Evolutionary conservation across 129 eudicot genomes (phyloP).

Genomic region (Centella asiatica): DNA sequence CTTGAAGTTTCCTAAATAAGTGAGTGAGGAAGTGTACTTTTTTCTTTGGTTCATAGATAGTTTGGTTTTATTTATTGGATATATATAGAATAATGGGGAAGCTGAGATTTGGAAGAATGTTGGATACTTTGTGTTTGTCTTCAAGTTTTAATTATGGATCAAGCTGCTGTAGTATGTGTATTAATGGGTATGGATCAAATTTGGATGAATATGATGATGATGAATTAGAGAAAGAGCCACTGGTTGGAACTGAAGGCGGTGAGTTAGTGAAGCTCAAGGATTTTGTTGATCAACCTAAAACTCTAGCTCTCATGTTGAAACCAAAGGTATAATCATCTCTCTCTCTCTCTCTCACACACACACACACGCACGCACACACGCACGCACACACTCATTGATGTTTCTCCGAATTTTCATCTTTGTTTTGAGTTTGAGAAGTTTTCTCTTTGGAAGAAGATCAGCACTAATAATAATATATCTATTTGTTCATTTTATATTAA

Average conservation of each 20-base stretch:
- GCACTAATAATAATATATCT: no score
- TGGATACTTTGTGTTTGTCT: conserved; percentile 59
- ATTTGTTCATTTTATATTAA: no score
- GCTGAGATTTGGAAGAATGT: conserved; percentile 51
- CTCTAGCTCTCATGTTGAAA: conserved; percentile 75
- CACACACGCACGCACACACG: no score
- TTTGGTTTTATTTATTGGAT: background rate
- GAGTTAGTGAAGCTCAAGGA: conserved; percentile 51
- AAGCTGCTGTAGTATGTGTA: conserved; percentile 66
- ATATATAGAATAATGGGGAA: conserved; percentile 31
- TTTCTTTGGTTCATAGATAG: background rate
- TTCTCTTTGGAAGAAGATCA: no score
- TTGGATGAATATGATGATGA: conserved; percentile 25
- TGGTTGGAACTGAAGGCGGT: conserved; percentile 27
- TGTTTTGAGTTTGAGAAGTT: no score
- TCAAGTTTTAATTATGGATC: conserved; percentile 22
- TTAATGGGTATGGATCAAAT: conserved; percentile 25
- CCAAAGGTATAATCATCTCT: conserved; percentile 56
- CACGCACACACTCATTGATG: no score
- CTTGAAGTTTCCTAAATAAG: background rate
- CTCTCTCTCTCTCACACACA: background rate
- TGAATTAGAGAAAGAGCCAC: conserved; percentile 50
- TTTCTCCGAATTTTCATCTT: no score
- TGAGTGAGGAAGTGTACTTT: background rate
- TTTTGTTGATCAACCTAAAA: conserved; percentile 51